phyloP scores from a whole-genome alignment of 1,284 basidiomycete genomes.

The Cutaneotrichosporon arboriforme region DNA sequence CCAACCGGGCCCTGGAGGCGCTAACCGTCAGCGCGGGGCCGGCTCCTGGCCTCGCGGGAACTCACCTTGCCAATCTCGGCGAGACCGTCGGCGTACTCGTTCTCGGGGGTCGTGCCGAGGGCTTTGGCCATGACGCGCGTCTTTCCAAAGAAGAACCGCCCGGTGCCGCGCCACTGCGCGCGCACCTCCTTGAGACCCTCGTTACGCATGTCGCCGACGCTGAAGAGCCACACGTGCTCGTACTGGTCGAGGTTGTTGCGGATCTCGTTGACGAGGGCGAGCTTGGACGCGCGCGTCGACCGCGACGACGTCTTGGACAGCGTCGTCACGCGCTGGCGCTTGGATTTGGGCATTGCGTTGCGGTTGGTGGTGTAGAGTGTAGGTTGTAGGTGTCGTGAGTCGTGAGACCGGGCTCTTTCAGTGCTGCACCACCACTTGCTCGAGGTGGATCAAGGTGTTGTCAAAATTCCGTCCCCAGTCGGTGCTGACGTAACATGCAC shows the following conservation, averaged over 20 bases:
- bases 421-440: background rate
- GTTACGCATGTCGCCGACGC: slow-evolving; percentile 92
- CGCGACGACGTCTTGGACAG: slow-evolving; percentile 54
- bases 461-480: background rate
- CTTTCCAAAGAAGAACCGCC: slow-evolving; percentile 87
- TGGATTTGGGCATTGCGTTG: slow-evolving; percentile 72
- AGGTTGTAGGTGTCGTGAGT: background rate
- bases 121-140: slow-evolving; percentile 94
- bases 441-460: background rate
- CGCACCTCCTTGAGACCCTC: slow-evolving; percentile 89
- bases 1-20: slow-evolving; percentile 91
- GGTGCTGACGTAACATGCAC: slow-evolving; percentile 4
- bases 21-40: slow-evolving; percentile 51
- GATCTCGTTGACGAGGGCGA: slow-evolving; percentile 73
- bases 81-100: slow-evolving; percentile 77
- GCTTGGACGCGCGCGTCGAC: slow-evolving; percentile 66
- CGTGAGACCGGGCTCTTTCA: background rate
- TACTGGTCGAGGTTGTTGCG: slow-evolving; percentile 63
- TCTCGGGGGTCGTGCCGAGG: slow-evolving; percentile 78
- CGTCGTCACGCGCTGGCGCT: slow-evolving; percentile 67
- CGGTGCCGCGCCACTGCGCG: slow-evolving; percentile 86
- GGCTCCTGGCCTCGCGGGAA: too few species aligned
- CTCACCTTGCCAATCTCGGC: slow-evolving; percentile 72
- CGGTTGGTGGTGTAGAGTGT: background rate
- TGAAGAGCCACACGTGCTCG: slow-evolving; percentile 92